A percentile compares a stretch with the other conserved stretches of the same genome.
These are phyloP conservation scores for Amauroascus niger DNA, from an alignment of 2,329 filamentous ascomycete genomes.

Conservation along the genomic window DNA sequence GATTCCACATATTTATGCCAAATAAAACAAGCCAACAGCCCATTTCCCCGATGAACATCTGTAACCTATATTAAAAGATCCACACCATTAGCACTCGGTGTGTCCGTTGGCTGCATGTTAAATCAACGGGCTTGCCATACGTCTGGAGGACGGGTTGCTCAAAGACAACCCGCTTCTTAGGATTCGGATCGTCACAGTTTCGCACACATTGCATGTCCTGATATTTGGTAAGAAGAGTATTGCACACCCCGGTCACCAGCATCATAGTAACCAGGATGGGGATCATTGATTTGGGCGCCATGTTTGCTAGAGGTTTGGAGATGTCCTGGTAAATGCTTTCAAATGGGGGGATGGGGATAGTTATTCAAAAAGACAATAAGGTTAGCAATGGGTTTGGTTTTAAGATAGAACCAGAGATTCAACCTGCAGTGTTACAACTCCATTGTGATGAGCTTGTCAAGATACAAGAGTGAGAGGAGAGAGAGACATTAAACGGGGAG, in stretches of 20 bases:
- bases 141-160: constrained; percentile 96
- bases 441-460: background rate
- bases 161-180: constrained; percentile 60
- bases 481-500: too few relatives aligned
- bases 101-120: background rate
- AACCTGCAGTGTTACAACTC: background rate
- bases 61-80: constrained; percentile 42
- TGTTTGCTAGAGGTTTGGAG: constrained; percentile 30
- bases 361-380: background rate
- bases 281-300: constrained; percentile 63
- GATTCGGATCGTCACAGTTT: constrained; percentile 66
- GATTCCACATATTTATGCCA: constrained; percentile 55
- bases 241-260: constrained; percentile 91
- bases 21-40: constrained; percentile 90
- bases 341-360: background rate
- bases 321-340: background rate
- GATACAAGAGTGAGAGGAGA: background rate
- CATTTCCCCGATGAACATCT: constrained; percentile 97
- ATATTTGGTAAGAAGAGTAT: constrained; percentile 93
- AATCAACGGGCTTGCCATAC: constrained; percentile 27
- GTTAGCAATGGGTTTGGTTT: background rate
- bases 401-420: background rate
- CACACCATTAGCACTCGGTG: constrained; percentile 12
- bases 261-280: constrained; percentile 91
- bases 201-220: constrained; percentile 98